Evolutionary conservation across 1,284 basidiomycete genomes (phyloP), one percentile per base, ranked within the genome.

Genomic region (Cryptococcus amylolentus): DNA sequence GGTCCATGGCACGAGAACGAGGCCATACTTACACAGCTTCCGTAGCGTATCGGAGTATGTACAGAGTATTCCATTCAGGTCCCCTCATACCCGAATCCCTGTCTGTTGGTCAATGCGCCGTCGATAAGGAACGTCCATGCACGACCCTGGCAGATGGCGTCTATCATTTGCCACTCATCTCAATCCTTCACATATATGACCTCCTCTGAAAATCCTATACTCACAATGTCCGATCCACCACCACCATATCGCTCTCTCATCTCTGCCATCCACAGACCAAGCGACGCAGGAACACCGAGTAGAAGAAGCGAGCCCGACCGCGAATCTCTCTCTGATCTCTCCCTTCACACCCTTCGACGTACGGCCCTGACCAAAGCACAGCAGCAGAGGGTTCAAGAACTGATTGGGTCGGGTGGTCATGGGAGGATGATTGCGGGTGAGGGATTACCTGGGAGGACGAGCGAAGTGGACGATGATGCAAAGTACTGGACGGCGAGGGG

Each of bases 401-500:
- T 52, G n/a, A 26, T 52, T 14, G 6, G 42, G 28, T 41, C 16
- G n/a, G 16, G 35, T 6, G n/a, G 37, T 13, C 28, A 23, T 23
- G 26, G 18, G 20, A 20, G 49, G 6, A 31, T 16, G 28, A 10
- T 13, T 7, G 8, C 28, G 8, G 38, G 35, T 20, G 39, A 18
- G 4, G 35, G n/a, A 41, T 28, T 18, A 9, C 12, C 23, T 40
- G 14, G 38, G 38, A 28, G 39, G 14, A 27, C 18, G 38, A 26
- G 39, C 23, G 39, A 31, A 23, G 52, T 43, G 28, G 58, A 55
- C 26, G 54, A 59, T 27, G 54, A 52, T 35, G 54, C 50, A 2
- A 57, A 52, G 35, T 60, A 57, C 49, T 60, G 52, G 16, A 60
- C 55, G 18, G 58, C 58, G 14, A 45, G 52, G 44, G 58, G 58